Evolutionary conservation across 164 flowering plant species (phyloP).

Genomic region (Platanus orientalis): DNA sequence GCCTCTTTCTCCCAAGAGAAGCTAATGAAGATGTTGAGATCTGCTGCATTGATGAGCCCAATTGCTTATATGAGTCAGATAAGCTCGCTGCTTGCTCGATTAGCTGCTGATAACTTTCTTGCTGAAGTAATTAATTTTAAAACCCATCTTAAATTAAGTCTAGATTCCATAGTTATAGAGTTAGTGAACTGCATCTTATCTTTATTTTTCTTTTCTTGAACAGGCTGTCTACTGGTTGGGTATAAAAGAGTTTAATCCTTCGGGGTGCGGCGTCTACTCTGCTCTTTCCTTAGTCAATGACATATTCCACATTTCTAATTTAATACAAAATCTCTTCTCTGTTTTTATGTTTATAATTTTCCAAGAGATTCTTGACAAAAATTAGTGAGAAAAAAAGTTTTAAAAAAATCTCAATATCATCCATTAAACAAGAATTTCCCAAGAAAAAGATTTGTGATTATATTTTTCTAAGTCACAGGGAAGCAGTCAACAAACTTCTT

Average conservation of each 20-base stretch:
- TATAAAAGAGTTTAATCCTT: too few species aligned
- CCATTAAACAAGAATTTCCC: too few species aligned
- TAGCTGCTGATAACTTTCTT: constrained; percentile 58
- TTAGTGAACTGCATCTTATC: too few species aligned
- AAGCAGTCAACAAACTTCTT: constrained; percentile 31
- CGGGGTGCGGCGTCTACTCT: too few species aligned
- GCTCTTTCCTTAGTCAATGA: too few species aligned
- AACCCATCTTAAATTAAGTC: too few species aligned
- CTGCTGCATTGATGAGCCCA: constrained; percentile 79
- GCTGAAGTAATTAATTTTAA: constrained; percentile 77
- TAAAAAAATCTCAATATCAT: too few species aligned
- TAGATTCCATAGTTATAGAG: too few species aligned
- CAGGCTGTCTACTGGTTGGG: neutral
- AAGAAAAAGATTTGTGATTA: neutral
- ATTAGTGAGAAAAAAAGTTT: too few species aligned
- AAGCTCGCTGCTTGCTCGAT: constrained; percentile 56
- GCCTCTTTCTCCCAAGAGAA: constrained; percentile 71
- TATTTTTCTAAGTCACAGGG: constrained; percentile 27
- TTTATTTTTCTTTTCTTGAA: neutral
- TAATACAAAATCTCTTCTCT: too few species aligned
- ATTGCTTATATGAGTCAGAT: constrained; percentile 82
- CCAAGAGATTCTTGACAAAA: neutral
- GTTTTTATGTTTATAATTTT: neutral
- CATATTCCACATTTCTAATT: too few species aligned
- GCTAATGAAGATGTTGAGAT: constrained; percentile 49